Percentiles rank a stretch among this genome's conserved stretches.
Evolutionary conservation across 2,329 filamentous ascomycete genomes (phyloP).

Genomic region (Teratosphaeria nubilosa): DNA sequence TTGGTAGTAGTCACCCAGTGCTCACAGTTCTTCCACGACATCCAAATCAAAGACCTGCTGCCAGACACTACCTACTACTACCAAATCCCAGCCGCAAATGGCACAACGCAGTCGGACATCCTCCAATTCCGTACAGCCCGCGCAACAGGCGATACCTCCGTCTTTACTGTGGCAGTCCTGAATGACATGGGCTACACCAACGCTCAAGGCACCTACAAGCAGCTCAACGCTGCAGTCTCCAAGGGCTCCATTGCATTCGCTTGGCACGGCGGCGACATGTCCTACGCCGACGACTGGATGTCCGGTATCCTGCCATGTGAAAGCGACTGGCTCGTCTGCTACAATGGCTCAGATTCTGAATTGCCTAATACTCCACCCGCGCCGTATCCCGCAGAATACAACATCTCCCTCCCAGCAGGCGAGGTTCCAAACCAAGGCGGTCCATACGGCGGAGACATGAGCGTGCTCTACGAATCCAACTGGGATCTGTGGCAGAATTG

Average conservation of each 20-base stretch:
- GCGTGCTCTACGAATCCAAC: slow-evolving; percentile 41
- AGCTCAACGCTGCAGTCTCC: slow-evolving; percentile 32
- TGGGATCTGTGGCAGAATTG: slow-evolving; percentile 46
- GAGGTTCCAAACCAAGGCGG: slow-evolving; percentile 38
- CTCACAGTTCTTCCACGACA: slow-evolving; percentile 40
- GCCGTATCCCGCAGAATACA: slow-evolving; percentile 27
- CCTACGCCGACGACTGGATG: slow-evolving; percentile 44
- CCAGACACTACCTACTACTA: slow-evolving; percentile 43
- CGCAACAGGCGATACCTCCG: slow-evolving; percentile 31
- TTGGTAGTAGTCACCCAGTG: slow-evolving; percentile 38
- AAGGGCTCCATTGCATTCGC: slow-evolving; percentile 33
- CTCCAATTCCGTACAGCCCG: slow-evolving; percentile 39
- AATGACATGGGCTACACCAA: slow-evolving; percentile 48
- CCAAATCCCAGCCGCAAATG: slow-evolving; percentile 39
- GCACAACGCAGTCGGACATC: slow-evolving; percentile 38
- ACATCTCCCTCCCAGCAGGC: slow-evolving; percentile 35
- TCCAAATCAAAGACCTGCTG: slow-evolving; percentile 33
- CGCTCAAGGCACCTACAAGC: slow-evolving; percentile 38
- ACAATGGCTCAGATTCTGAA: slow-evolving; percentile 32
- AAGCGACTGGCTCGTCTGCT: slow-evolving; percentile 35
- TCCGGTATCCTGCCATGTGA: slow-evolving; percentile 42
- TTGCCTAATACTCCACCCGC: slow-evolving; percentile 30
- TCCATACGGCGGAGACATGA: slow-evolving; percentile 40
- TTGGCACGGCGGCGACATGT: slow-evolving; percentile 45
- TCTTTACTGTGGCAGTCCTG: slow-evolving; percentile 39